Percentiles rank a stretch among this genome's conserved stretches.
Evolutionary conservation across 2,329 filamentous ascomycete genomes (phyloP).

Genomic region (Hypoxylon sp.): DNA sequence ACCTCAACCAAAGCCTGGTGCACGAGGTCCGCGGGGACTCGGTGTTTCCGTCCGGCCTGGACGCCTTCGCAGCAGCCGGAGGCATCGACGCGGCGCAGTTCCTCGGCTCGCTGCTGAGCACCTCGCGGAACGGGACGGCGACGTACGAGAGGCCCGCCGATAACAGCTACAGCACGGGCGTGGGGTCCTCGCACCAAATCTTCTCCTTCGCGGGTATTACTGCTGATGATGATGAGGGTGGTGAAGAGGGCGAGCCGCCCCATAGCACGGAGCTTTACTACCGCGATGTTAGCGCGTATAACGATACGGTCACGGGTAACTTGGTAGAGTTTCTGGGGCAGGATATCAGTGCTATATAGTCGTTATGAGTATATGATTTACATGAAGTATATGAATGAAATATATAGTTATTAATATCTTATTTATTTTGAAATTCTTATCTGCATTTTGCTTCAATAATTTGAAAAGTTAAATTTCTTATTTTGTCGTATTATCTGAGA

Average conservation of each 20-base stretch:
- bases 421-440: not conserved
- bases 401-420: slow-evolving; percentile 1
- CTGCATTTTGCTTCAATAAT: too few relatives aligned
- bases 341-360: not conserved
- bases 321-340: slow-evolving; percentile 18
- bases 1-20: slow-evolving; percentile 53
- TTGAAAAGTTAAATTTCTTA: too few relatives aligned
- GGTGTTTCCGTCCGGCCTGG: slow-evolving; percentile 66
- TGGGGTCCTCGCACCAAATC: slow-evolving; percentile 64
- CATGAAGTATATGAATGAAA: slow-evolving; percentile 1
- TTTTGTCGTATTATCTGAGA: too few relatives aligned
- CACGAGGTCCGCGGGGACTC: slow-evolving; percentile 50
- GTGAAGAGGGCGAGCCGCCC: slow-evolving; percentile 32
- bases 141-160: slow-evolving; percentile 59
- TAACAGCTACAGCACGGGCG: slow-evolving; percentile 58
- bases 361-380: not conserved
- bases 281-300: slow-evolving; percentile 57
- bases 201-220: slow-evolving; percentile 62
- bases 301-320: slow-evolving; percentile 41
- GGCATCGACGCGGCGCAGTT: slow-evolving; percentile 40
- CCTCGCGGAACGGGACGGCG: slow-evolving; percentile 66
- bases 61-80: slow-evolving; percentile 58
- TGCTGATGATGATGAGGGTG: slow-evolving; percentile 30
- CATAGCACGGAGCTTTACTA: slow-evolving; percentile 60
- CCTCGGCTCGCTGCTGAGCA: slow-evolving; percentile 51